Percentiles rank a stretch among this genome's conserved stretches.
Conservation (phyloP, 179 eudicot species). For the Carnegiea gigantea region DNA sequence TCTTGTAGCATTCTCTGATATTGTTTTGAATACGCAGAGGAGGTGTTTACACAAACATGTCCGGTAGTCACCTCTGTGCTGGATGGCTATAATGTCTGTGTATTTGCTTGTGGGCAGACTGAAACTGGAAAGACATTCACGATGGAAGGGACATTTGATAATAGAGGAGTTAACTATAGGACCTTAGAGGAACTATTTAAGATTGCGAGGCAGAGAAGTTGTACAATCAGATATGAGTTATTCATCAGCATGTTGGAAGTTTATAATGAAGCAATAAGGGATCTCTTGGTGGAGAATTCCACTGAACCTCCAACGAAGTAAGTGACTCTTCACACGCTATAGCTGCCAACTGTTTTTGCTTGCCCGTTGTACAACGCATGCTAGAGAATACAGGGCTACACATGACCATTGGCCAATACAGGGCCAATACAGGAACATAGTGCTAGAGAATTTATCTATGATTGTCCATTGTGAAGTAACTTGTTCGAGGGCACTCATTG, state of each 20-base stretch:
- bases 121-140: constrained; percentile 98
- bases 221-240: constrained; percentile 66
- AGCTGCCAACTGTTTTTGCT: not conserved
- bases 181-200: constrained; percentile 80
- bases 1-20: constrained; percentile 16
- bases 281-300: constrained; percentile 71
- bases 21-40: constrained; percentile 52
- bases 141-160: constrained; percentile 91
- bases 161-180: constrained; percentile 90
- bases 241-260: constrained; percentile 96
- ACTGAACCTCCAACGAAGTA: constrained; percentile 73
- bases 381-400: no score
- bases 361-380: no score
- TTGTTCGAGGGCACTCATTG: no score
- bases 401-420: no score
- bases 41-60: constrained; percentile 64
- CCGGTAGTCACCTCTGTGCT: constrained; percentile 84
- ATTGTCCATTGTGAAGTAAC: no score
- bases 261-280: constrained; percentile 87
- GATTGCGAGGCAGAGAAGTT: constrained; percentile 48
- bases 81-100: constrained; percentile 96
- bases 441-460: no score
- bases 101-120: constrained; percentile 97
- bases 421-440: no score
- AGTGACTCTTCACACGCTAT: constrained; percentile 18